phyloP scores from a whole-genome alignment of 2,329 filamentous ascomycete species.

The Cryoendolithus antarcticus region DNA sequence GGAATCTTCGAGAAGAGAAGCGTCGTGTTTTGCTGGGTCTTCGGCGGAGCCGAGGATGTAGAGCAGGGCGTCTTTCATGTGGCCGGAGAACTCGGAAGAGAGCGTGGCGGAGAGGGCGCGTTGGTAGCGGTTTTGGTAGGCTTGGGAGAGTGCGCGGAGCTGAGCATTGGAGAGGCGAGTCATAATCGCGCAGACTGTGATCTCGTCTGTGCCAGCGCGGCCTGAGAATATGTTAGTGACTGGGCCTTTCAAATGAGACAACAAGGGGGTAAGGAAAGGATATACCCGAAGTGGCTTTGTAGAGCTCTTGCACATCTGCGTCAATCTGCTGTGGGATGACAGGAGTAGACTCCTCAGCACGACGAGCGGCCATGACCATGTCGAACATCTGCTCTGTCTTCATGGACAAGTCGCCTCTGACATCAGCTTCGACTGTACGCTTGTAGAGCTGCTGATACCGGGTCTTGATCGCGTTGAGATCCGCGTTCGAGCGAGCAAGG shows the following conservation, averaged over 20 bases:
- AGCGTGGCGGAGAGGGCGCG: slow-evolving; percentile 61
- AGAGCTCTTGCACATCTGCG: slow-evolving; percentile 62
- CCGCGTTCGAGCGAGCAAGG: slow-evolving; percentile 71
- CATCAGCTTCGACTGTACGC: slow-evolving; percentile 55
- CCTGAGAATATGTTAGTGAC: slow-evolving; percentile 23
- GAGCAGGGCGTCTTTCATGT: slow-evolving; percentile 78
- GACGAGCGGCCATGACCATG: slow-evolving; percentile 62
- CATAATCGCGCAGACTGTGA: slow-evolving; percentile 68
- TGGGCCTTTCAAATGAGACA: neutral
- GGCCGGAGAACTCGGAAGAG: slow-evolving; percentile 72
- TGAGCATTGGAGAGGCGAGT: slow-evolving; percentile 54
- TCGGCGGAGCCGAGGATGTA: slow-evolving; percentile 65
- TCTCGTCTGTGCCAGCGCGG: slow-evolving; percentile 52
- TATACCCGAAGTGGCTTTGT: slow-evolving; percentile 54
- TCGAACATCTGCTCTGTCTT: slow-evolving; percentile 80
- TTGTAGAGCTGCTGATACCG: slow-evolving; percentile 59
- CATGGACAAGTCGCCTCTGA: slow-evolving; percentile 68
- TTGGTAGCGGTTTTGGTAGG: slow-evolving; percentile 63
- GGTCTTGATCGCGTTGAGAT: slow-evolving; percentile 73
- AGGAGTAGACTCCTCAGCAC: slow-evolving; percentile 66
- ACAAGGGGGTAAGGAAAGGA: neutral
- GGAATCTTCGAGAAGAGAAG: slow-evolving; percentile 65
- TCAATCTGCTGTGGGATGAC: slow-evolving; percentile 63
- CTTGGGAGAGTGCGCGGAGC: slow-evolving; percentile 65
- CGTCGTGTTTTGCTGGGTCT: slow-evolving; percentile 77